These are phyloP conservation scores for Knoxdaviesia capensis DNA, from an alignment of 2,329 filamentous ascomycete genomes.

Conservation along the genomic window DNA sequence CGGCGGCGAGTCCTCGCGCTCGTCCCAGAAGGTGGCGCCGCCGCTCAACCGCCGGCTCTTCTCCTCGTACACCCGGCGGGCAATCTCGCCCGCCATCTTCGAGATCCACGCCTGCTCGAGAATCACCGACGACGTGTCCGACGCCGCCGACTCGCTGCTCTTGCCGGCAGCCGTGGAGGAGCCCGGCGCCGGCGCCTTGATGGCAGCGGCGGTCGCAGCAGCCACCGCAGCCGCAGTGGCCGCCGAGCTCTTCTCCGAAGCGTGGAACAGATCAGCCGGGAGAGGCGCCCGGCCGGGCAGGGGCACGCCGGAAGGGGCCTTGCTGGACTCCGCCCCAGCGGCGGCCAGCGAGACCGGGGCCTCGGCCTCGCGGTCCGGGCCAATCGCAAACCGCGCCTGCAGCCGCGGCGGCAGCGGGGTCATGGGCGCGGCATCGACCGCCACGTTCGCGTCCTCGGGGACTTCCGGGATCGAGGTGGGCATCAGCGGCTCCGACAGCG, in stretches of 20 bases:
- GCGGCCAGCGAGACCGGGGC: too few relatives aligned
- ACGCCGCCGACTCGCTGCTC: slow-evolving; percentile 6
- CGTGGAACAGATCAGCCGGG: slow-evolving; percentile 14
- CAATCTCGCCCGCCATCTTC: slow-evolving; percentile 89
- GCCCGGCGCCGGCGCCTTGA: slow-evolving; percentile 9
- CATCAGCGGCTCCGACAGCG: slow-evolving; percentile 39
- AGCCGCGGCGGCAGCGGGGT: background rate
- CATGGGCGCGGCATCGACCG: background rate
- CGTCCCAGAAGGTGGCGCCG: slow-evolving; percentile 26
- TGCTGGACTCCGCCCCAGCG: slow-evolving; percentile 8
- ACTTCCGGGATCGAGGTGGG: slow-evolving; percentile 39
- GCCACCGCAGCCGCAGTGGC: slow-evolving; percentile 1
- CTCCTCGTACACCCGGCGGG: slow-evolving; percentile 70
- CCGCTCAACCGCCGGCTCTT: slow-evolving; percentile 31
- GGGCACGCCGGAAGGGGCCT: slow-evolving; percentile 18
- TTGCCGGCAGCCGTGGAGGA: too few relatives aligned
- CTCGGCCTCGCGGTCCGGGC: too few relatives aligned
- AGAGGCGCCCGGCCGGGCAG: slow-evolving; percentile 12
- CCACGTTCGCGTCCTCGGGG: slow-evolving; percentile 18
- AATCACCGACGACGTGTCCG: slow-evolving; percentile 37
- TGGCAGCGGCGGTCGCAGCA: slow-evolving; percentile 2
- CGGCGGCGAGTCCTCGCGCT: slow-evolving; percentile 35
- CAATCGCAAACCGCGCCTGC: slow-evolving; percentile 3
- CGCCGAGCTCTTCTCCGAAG: slow-evolving; percentile 2
- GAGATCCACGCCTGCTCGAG: slow-evolving; percentile 71